Base-by-base conservation (phyloP, 805 yeast genomes). In the Yarrowia sp. region DNA sequence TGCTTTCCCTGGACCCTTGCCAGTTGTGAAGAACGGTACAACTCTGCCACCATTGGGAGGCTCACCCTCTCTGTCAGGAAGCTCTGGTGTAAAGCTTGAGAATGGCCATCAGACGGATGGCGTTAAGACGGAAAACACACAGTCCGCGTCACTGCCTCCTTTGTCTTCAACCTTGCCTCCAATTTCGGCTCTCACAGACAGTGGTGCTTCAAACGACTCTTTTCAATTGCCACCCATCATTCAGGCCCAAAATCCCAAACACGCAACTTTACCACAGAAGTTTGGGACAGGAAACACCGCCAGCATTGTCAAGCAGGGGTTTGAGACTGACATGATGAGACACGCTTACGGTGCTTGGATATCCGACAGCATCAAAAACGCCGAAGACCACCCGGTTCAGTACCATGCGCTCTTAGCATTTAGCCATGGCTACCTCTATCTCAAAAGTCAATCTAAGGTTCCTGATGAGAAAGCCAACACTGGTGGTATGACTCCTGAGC, bases 371-470 rank as follows among this genome's bases (percentile, higher is more conserved):
- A 49, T 70, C 30, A 61, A 44, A n/a, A 56, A 65, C 59, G 69
- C 73, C 4, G 68, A 63, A 21, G 65, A 69, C 44, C 62, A 70
- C 36, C 40, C 71, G 16, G 66, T 65, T 24, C 66, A 71, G 12
- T 71, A 67, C 65, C 73, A 72, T 58, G 69, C 74, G 1, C 33
- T 71, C 22, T 67, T 71, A 70, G 68, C 74, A 14, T 70, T 71
- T 30, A 65, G 70, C 19, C 68, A 64, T 26, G 72, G 74, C 4
- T 70, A 67, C 56, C 40, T 68, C 67, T 65, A 67, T 17, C 64
- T 69, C 40, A 69, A 69, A 62, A 69, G 70, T 14, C 66, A 52
- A 19, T 26, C 28, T 33, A 63, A 30, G 51, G 62, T 65, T 35
- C 44, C 66, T 16, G 62, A 40, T 3, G 41, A 38, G 3, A 38